Base-by-base conservation (phyloP, 176 grass and related monocot species). In the Cenchrus purpureus region DNA sequence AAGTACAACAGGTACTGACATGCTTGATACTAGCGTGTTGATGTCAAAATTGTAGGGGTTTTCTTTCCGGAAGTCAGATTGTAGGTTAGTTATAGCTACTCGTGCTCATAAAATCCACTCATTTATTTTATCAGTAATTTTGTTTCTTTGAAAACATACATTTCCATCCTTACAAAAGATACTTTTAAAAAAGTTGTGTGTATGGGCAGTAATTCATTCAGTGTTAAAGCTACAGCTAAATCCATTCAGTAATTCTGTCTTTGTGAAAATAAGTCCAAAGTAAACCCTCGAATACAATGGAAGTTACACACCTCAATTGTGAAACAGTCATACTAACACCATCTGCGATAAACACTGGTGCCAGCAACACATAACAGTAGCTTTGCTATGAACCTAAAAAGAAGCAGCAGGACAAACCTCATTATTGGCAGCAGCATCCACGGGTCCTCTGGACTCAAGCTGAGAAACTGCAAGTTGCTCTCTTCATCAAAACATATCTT, bases 401-500 rank as follows among this genome's bases (percentile, higher is more conserved):
- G 50, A 31, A 55, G 43, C n/a, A 80, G 20, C 6, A 52, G 25
- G 53, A 80, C 70, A 67, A 15, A 81, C 87, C 87, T 81, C 76
- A n/a, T 52, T 66, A 60, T 43, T 20, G 10, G 48, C 51, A 70
- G 68, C 71, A 82, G 66, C 61, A 16, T 81, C 67, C 54, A 20
- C 50, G 58, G 12, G 45, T 76, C 19, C 76, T 51, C 78, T 51
- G 9, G 73, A 49, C 20, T 79, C 66, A 29, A 58, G 54, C 45
- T 49, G 67, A 46, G 80, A 61, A 74, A 46, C 90, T 95, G 83
- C 17, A 52, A 84, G 34, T 11, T 25, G 20, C 61, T 85, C 60
- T 84, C 59, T 80, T 56, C 71, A 43, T 89, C 70, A 89, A 77
- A 75, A 68, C 7, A 68, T 31, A 85, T 82, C 12, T 84, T 11